Conservation (phyloP, 192 early-diverging fungal genomes). For the Phlyctochytrium arcticum region DNA sequence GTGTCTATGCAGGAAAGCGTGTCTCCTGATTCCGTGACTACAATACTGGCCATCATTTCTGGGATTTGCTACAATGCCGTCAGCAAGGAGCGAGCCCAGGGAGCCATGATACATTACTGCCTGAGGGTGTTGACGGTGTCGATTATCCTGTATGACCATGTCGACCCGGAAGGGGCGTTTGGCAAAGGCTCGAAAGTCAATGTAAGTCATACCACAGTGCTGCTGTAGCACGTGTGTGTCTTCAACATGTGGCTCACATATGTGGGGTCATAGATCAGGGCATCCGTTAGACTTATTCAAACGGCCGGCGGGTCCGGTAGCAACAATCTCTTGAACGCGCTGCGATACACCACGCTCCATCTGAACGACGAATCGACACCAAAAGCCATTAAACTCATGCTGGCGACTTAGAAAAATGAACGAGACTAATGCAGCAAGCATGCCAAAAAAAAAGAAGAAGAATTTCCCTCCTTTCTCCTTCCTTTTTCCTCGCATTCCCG, state of each 20-base stretch:
- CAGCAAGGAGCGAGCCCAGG: slow-evolving; percentile 58
- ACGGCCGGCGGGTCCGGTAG: slow-evolving; percentile 47
- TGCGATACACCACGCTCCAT: slow-evolving; percentile 75
- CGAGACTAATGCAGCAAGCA: no score
- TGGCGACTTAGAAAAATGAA: slow-evolving; percentile 18
- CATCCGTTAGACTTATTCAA: slow-evolving; percentile 65
- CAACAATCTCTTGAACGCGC: slow-evolving; percentile 64
- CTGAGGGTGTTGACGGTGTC: slow-evolving; percentile 83
- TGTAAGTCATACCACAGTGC: slow-evolving; percentile 42
- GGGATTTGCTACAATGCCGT: slow-evolving; percentile 77
- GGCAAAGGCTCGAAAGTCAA: slow-evolving; percentile 75
- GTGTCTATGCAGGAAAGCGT: slow-evolving; percentile 5
- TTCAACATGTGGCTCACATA: neutral
- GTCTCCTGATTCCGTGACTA: slow-evolving; percentile 29
- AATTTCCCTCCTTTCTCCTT: neutral
- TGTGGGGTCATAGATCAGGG: slow-evolving; percentile 42
- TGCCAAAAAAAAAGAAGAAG: no score
- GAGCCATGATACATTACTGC: slow-evolving; percentile 62
- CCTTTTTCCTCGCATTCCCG: no score
- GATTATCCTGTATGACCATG: slow-evolving; percentile 89
- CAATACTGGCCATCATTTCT: slow-evolving; percentile 71
- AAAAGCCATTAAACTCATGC: slow-evolving; percentile 41
- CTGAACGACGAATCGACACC: slow-evolving; percentile 77
- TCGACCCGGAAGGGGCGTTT: slow-evolving; percentile 74
- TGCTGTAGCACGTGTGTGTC: neutral